phyloP scores from a whole-genome alignment of 306 rosid species.

The Castanopsis chinensis region DNA sequence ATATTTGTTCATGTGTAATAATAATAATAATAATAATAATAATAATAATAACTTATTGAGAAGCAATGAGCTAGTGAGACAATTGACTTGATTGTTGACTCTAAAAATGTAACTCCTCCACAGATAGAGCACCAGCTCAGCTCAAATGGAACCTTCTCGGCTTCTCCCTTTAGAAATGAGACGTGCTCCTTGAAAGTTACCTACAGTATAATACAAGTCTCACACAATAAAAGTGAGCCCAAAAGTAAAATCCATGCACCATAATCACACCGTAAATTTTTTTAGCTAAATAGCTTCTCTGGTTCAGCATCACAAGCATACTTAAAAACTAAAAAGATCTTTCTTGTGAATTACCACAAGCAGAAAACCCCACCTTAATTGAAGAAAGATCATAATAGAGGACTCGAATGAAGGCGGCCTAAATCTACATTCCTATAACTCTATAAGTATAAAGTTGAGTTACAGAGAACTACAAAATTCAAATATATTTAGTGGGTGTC shows the following conservation, averaged over 20 bases:
- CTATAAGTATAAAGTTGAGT: constrained; percentile 57
- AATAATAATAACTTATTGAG: too few relatives aligned
- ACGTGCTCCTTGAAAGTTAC: constrained; percentile 77
- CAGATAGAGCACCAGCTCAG: too few relatives aligned
- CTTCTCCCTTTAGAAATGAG: constrained; percentile 49
- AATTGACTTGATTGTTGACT: too few relatives aligned
- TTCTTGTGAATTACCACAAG: constrained; percentile 1
- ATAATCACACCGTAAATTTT: background rate
- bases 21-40: too few relatives aligned
- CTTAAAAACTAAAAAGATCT: background rate
- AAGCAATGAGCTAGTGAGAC: too few relatives aligned
- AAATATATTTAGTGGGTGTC: constrained; percentile 2
- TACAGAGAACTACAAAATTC: constrained; percentile 82
- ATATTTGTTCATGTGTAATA: too few relatives aligned
- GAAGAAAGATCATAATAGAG: constrained; percentile 98
- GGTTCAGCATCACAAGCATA: background rate
- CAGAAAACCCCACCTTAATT: constrained; percentile 61
- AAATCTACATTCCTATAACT: constrained; percentile 53
- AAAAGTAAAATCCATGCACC: background rate
- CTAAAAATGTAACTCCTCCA: too few relatives aligned
- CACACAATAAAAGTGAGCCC: background rate
- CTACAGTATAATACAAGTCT: constrained; percentile 39
- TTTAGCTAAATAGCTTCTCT: background rate
- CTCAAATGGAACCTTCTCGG: too few relatives aligned
- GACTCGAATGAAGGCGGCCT: constrained; percentile 80